Conservation (phyloP, 495 filamentous ascomycete species). For the Lichenothelia convexa region DNA sequence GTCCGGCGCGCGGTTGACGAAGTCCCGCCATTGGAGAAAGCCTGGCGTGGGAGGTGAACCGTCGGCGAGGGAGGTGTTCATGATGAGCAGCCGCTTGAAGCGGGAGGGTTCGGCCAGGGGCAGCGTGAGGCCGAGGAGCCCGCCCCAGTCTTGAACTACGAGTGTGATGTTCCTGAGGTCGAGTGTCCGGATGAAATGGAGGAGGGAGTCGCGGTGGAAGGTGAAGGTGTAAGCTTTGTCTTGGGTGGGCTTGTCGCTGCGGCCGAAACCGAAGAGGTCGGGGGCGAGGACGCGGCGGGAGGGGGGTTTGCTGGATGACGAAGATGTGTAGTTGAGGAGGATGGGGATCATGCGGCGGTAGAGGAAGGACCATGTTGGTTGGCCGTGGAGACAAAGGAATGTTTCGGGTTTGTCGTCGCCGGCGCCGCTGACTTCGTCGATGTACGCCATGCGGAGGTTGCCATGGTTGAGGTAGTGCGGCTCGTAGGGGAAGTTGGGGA, state of each 20-base stretch:
- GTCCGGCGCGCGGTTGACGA: background rate
- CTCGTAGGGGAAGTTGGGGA: no score
- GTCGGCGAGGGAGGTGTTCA: background rate
- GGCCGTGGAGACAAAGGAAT: no score
- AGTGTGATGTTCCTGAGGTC: background rate
- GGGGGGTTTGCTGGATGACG: no score
- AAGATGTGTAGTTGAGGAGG: no score
- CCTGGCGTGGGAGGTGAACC: background rate
- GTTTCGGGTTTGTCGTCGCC: no score
- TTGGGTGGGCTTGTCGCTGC: background rate
- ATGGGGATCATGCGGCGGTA: background rate
- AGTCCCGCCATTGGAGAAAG: background rate
- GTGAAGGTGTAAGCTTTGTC: background rate
- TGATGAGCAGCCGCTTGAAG: background rate
- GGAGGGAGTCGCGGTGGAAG: background rate
- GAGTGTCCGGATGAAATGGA: background rate
- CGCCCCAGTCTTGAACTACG: background rate
- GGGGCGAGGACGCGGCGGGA: background rate
- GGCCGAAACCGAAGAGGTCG: background rate
- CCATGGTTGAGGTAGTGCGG: no score
- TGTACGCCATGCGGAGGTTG: no score
- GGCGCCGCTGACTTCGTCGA: no score
- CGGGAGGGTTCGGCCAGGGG: background rate
- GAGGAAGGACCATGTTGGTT: background rate
- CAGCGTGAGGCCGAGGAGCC: background rate